phyloP scores from a whole-genome alignment of 2,329 filamentous ascomycete species.

The Metarhizium sp. region DNA sequence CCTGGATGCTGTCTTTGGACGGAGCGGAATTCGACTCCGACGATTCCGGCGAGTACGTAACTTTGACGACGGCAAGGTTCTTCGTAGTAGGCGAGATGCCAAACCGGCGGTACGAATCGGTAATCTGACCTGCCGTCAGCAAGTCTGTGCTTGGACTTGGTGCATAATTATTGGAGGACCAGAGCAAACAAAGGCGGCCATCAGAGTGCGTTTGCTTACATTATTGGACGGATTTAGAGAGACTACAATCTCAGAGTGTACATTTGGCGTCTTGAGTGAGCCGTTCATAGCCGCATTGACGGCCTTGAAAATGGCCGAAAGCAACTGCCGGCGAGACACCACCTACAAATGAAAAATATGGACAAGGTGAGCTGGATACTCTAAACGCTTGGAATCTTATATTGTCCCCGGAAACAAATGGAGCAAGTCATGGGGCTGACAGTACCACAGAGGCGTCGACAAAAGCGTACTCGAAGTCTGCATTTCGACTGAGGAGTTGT shows the following conservation, averaged over 20 bases:
- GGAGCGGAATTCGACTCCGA: slow-evolving; percentile 28
- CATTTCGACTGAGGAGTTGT: slow-evolving; percentile 77
- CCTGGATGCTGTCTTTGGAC: slow-evolving; percentile 37
- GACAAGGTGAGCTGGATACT: neutral
- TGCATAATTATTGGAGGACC: neutral
- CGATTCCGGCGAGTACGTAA: slow-evolving; percentile 43
- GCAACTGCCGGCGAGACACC: slow-evolving; percentile 60
- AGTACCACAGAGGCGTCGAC: slow-evolving; percentile 74
- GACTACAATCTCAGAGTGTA: slow-evolving; percentile 83
- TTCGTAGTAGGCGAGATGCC: slow-evolving; percentile 66
- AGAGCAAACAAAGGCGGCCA: too few relatives aligned
- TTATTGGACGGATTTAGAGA: slow-evolving; percentile 76
- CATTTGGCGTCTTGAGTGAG: slow-evolving; percentile 67
- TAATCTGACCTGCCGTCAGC: slow-evolving; percentile 51
- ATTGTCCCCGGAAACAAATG: neutral
- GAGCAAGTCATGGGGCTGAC: neutral
- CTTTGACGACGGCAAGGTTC: slow-evolving; percentile 71
- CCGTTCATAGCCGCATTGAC: slow-evolving; percentile 53
- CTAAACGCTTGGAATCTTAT: neutral
- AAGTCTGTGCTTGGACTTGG: neutral
- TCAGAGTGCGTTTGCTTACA: slow-evolving; percentile 30
- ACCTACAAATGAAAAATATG: slow-evolving; percentile 37
- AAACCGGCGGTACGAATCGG: slow-evolving; percentile 83
- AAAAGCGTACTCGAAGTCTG: slow-evolving; percentile 86
- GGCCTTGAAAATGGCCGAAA: slow-evolving; percentile 71